Base-by-base conservation (phyloP, 1,284 basidiomycete genomes). In the Cerrena zonata region DNA sequence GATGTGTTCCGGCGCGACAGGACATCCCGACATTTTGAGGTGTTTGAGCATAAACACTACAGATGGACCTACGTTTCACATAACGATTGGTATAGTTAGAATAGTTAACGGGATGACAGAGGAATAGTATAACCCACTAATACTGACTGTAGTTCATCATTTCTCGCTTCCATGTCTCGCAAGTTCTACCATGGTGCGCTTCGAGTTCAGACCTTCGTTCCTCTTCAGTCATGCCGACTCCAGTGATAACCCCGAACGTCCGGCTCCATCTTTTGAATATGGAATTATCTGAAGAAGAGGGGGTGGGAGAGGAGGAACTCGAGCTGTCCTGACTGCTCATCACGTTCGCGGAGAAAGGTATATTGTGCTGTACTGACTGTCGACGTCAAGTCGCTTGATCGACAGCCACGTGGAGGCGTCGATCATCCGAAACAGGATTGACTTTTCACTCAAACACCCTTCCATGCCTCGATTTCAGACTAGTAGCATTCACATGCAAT, bases 1-100 rank as follows among this genome's bases (percentile, higher is more conserved):
- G 44, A 97, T 78, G 53, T 92, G 86, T 25, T 79, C 73, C 1
- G 82, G 75, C 51, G 78, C 81, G 5, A 86, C 78, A 21, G 74
- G 76, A 55, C 79, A 84, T 37, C 84, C 91, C 22, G 82, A 81
- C 0, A 86, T 74, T 53, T 83, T 76, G 30, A 96, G 78, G 61
- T 94, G 92, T 59, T 91, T 87, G 45, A 94, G 75, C 84, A 96
- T 89, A 69, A 95, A 95, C 3, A 85, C 78, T 2, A 95, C 80
- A 5, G 84, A 74, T 7, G 92, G 91, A 64, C 91, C 92, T 94
- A 61, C 3, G 40, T 23, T 45, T 34, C 39, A 24, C 21, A 26
- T 50, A 44, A n/a, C n/a, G n/a, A n/a, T n/a, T n/a, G 27, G 39
- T 45, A 38, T 45, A 44, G n/a, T n/a, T n/a, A n/a, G 39, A 7